Base-by-base conservation (phyloP, 2,329 filamentous ascomycete species). In the Aspergillaceae sp. region DNA sequence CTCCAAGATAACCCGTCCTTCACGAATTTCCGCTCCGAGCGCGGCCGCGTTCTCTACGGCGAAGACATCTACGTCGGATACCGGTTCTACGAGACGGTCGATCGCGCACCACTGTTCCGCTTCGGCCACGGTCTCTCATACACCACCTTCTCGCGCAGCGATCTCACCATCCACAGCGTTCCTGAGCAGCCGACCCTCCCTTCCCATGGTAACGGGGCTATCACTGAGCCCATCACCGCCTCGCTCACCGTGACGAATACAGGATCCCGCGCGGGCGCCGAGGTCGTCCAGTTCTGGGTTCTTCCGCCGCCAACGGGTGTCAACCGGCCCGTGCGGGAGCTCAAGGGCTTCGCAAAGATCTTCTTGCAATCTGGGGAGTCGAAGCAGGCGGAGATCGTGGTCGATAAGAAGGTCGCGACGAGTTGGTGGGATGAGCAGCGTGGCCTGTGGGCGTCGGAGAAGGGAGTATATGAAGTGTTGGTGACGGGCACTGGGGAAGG, bases 31-130 rank as follows among this genome's bases (percentile, higher is more conserved):
- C 68, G 74, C 34, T 74, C 75, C 4, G 84, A 90, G 60, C 78
- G 80, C 33, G 78, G 83, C 32, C 75, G 83, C 47, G 80, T 82
- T 0, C 68, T 87, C 1, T 90, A 90, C 58, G 84, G 83, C 41
- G 86, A 90, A 64, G 86, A 86, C 48, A 72, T 91, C 27, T 89
- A 86, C 62, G 72, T 90, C 32, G 86, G 86, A 6, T 90, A 91
- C 66, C 74, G 85, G 11, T 87, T 82, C 70, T 90, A 87, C 64
- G 86, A 91, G 57, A 80, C 76, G 53, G 73, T 76, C 9, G 73
- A 80, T 34, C 72, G 78, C 5, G 72, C 74, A 1, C 77, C 82
- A 1, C 74, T 84, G 34, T 90, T 88, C 64, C 76, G 83, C 44
- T 91, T 91, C 60, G 86, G 86, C 4, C 80, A 87, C 57, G 86